Conservation (phyloP, 2,329 filamentous ascomycete genomes). For the Colletotrichum sidae region DNA sequence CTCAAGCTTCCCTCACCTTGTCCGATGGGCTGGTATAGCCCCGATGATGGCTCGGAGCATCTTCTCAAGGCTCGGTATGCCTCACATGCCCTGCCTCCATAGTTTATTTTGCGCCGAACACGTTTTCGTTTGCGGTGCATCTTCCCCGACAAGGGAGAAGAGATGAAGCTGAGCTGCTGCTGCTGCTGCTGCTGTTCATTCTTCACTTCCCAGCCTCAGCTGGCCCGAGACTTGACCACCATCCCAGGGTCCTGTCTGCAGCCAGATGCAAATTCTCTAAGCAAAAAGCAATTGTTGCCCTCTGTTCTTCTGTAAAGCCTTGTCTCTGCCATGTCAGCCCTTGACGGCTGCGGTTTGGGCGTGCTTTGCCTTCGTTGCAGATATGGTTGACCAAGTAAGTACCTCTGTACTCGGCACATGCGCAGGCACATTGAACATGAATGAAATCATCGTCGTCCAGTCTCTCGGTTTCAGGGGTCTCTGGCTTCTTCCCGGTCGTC, state of each 20-base stretch:
- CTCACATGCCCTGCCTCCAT: too few relatives aligned
- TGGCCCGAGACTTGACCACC: constrained; percentile 15
- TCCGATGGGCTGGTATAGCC: constrained; percentile 14
- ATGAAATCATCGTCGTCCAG: background rate
- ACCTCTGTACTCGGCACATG: background rate
- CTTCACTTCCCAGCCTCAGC: too few relatives aligned
- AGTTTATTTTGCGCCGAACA: too few relatives aligned
- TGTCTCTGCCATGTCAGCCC: too few relatives aligned
- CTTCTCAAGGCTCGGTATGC: too few relatives aligned
- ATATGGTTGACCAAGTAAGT: background rate
- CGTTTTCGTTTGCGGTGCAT: constrained; percentile 10
- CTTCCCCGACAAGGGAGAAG: background rate
- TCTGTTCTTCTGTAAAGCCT: constrained; percentile 10
- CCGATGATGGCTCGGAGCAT: constrained; percentile 16
- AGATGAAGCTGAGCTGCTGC: too few relatives aligned
- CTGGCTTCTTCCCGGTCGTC: background rate
- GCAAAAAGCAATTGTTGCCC: too few relatives aligned
- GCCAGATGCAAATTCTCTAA: too few relatives aligned
- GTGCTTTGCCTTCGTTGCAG: background rate
- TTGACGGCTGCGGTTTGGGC: too few relatives aligned
- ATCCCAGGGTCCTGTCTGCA: too few relatives aligned
- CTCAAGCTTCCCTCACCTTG: background rate
- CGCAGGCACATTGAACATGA: constrained; percentile 5
- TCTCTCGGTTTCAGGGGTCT: constrained; percentile 15
- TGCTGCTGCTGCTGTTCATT: too few relatives aligned